Evolutionary conservation across 345 rosid genomes (phyloP), one percentile per base, ranked within the genome.

Genomic region (Gossypium australe): DNA sequence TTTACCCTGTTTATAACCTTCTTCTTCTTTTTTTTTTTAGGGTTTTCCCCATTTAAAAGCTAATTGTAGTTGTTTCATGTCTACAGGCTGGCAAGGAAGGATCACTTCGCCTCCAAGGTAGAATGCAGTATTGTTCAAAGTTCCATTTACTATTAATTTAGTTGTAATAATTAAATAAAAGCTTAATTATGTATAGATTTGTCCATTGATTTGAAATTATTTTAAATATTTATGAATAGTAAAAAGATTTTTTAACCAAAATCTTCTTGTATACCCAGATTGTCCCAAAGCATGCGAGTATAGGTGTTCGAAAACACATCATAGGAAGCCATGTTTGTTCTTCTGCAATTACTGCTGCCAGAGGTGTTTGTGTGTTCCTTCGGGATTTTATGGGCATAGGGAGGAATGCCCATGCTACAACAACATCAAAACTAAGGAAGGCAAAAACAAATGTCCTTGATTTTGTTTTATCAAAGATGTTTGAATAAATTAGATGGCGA

Each of bases 351-450:
- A 81, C 9, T 83, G 86, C 67, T 85, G 88, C 59, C 17, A 17
- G 13, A 72, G 67, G 29, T 85, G 88, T 76, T 74, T 72, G 73
- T 83, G 86, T 51, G 86, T 85, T 12, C 88, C 88, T 7, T 83
- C 85, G 11, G 86, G 86, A 25, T 78, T 82, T 11, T 80, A 75
- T 34, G 84, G 80, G 2, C 38, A 66, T 29, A 80, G 67, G 64
- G 70, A 70, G 16, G 80, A 80, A 70, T 83, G 86, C 55, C 86
- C 86, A n/a, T 83, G 86, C 76, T 83, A 83, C 63, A 56, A 72
- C 66, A 76, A 73, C 76, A 9, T 71, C 27, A 78, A 78, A 66
- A 83, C 78, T 10, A 56, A 74, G 67, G 75, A 80, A 76, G 86
- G 86, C 48, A 29, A 60, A 4, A 51, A 77, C 47, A 80, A 83